Conservation (phyloP, 441 rosid species). For the Kokia cookei region DNA sequence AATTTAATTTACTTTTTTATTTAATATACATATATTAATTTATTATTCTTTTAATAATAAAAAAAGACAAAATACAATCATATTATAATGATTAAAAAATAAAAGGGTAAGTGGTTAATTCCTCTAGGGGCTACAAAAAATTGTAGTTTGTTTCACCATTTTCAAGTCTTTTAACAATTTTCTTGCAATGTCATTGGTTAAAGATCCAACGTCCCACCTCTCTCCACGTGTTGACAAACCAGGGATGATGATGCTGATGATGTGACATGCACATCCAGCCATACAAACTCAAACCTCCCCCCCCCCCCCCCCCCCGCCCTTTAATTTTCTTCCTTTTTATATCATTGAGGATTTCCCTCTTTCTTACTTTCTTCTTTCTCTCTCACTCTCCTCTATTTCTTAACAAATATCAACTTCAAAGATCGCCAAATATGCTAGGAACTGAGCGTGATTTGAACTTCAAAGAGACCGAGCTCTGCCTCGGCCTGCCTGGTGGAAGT, state of each 20-base stretch:
- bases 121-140: too few species aligned
- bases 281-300: slow-evolving; percentile 12
- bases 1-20: too few species aligned
- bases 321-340: slow-evolving; percentile 13
- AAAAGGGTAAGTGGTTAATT: too few species aligned
- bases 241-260: background rate
- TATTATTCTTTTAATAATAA: too few species aligned
- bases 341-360: slow-evolving; percentile 25
- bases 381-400: background rate
- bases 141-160: too few species aligned
- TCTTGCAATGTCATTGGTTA: background rate
- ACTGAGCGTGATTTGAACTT: slow-evolving; percentile 36
- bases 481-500: slow-evolving; percentile 43
- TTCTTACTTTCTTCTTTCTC: background rate
- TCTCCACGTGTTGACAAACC: background rate
- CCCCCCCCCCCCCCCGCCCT: slow-evolving; percentile 8
- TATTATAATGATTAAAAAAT: too few species aligned
- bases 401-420: slow-evolving; percentile 10
- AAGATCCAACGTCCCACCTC: background rate
- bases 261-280: background rate
- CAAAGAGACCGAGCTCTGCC: slow-evolving; percentile 50
- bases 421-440: slow-evolving; percentile 15
- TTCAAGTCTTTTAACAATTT: too few species aligned
- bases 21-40: too few species aligned
- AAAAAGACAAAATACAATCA: too few species aligned